Percentiles rank a stretch among this genome's conserved stretches.
These are phyloP conservation scores for Durotheca rogersii DNA, from an alignment of 495 filamentous ascomycete genomes.

Conservation along the genomic window DNA sequence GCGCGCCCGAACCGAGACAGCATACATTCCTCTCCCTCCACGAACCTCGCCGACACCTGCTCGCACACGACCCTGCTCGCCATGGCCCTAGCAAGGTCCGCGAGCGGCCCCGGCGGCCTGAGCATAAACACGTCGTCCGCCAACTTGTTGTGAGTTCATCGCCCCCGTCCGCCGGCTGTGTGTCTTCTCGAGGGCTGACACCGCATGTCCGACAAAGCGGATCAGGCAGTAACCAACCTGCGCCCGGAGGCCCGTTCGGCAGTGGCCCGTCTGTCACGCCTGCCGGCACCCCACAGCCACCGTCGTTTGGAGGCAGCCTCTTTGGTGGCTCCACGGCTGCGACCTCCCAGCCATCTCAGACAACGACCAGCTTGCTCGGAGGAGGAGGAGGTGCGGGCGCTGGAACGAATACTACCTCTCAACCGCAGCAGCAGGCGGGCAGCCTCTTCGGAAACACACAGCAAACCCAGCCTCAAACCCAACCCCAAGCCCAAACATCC, in stretches of 20 bases:
- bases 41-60: too few relatives aligned
- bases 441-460: slow-evolving; percentile 41
- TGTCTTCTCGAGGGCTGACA: slow-evolving; percentile 20
- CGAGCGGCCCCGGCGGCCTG: slow-evolving; percentile 66
- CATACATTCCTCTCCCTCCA: too few relatives aligned
- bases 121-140: slow-evolving; percentile 77
- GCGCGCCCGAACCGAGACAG: too few relatives aligned
- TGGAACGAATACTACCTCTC: slow-evolving; percentile 20
- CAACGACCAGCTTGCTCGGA: slow-evolving; percentile 22
- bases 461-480: slow-evolving; percentile 32
- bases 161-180: slow-evolving; percentile 10
- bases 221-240: slow-evolving; percentile 43
- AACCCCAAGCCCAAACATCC: slow-evolving; percentile 30
- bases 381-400: slow-evolving; percentile 34
- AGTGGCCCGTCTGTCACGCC: slow-evolving; percentile 8
- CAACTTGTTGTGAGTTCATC: slow-evolving; percentile 60
- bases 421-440: slow-evolving; percentile 34
- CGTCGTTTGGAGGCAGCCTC: slow-evolving; percentile 38
- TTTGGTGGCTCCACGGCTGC: slow-evolving; percentile 25
- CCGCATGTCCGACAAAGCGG: slow-evolving; percentile 32
- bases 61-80: background rate
- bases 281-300: slow-evolving; percentile 44
- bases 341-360: slow-evolving; percentile 31
- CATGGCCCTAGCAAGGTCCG: slow-evolving; percentile 57
- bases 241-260: slow-evolving; percentile 32